Evolutionary conservation across 306 rosid species (phyloP), one percentile per base, ranked within the genome.

Genomic region (Vigna unguiculata): DNA sequence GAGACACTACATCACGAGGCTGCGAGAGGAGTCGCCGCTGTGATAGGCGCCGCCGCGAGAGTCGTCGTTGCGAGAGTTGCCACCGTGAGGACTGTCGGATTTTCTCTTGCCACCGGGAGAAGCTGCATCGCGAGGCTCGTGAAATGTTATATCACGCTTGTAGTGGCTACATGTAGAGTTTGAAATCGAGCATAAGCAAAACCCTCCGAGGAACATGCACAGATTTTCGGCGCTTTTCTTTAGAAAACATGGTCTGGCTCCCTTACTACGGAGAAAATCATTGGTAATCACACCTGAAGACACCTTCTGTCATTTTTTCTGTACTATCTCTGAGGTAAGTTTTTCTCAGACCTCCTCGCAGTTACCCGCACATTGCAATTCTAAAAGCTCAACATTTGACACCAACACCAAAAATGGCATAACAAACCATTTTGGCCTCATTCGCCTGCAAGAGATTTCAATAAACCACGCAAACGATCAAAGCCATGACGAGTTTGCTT

Each of bases 401-500:
- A 63, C 30, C 69, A 66, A 34, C 48, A 40, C 28, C 55, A 32
- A 15, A 8, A 45, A 73, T 32, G 17, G 24, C 43, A 36, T 16
- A 69, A 30, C 40, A 60, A 77, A 66, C 34, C 81, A 85, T 5
- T 83, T 81, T 66, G 91, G 86, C 53, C 76, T 86, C n/a, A 69
- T 85, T 74, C 77, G 54, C 53, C 82, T 91, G 9, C 78, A 80
- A 71, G 28, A 81, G 45, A 20, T 17, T 69, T 59, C 84, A 8
- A 36, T 34, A 20, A 32, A 69, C 12, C 63, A 38, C 38, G 48
- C 69, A 2, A 64, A 80, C 10, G 85, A 79, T 25, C 74, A 51
- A 32, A 64, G 49, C 78, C 34, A 62, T n/a, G 89, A 89, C 58
- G 93, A 88, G 57, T 93, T 91, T 78, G 74, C 92, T 32, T 79